phyloP scores from a whole-genome alignment of 805 yeast genomes.

The Diddensiella santjacobensis region DNA sequence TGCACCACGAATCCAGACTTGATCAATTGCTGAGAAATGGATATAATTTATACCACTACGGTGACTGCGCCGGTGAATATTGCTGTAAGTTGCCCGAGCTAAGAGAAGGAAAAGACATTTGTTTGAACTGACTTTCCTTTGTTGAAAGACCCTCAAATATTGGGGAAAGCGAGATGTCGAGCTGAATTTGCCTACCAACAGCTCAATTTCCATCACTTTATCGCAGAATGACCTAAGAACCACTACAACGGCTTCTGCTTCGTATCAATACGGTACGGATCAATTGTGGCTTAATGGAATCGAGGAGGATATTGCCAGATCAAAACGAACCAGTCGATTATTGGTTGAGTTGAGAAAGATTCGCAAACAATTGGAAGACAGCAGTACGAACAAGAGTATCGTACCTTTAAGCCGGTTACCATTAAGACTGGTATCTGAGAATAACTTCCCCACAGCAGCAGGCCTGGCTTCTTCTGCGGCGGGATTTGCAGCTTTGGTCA shows the following conservation, averaged over 20 bases:
- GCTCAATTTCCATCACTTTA: conserved; percentile 91
- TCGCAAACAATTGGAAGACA: conserved; percentile 55
- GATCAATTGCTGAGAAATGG: background rate
- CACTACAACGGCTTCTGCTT: conserved; percentile 79
- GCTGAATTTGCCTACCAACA: conserved; percentile 91
- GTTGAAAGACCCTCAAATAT: conserved; percentile 73
- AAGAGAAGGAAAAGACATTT: too few relatives aligned
- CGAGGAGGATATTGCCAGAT: conserved; percentile 63
- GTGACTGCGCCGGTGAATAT: conserved; percentile 97
- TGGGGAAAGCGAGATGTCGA: conserved; percentile 97
- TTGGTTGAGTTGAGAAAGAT: conserved; percentile 66
- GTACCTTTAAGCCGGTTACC: conserved; percentile 50
- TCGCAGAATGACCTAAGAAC: conserved; percentile 90
- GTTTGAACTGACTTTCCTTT: background rate
- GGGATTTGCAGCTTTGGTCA: conserved; percentile 94
- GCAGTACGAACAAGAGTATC: conserved; percentile 29
- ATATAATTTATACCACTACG: conserved; percentile 58
- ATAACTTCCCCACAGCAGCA: conserved; percentile 98
- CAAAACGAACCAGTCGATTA: conserved; percentile 54
- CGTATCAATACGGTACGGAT: conserved; percentile 54
- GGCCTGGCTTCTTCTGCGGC: conserved; percentile 98
- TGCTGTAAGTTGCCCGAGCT: conserved; percentile 75
- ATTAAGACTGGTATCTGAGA: conserved; percentile 82
- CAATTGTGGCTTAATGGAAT: conserved; percentile 83
- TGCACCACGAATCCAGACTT: background rate